These are phyloP conservation scores for Pyrenophora tritici-repentis DNA, from an alignment of 2,329 filamentous ascomycete genomes.

Conservation along the genomic window DNA sequence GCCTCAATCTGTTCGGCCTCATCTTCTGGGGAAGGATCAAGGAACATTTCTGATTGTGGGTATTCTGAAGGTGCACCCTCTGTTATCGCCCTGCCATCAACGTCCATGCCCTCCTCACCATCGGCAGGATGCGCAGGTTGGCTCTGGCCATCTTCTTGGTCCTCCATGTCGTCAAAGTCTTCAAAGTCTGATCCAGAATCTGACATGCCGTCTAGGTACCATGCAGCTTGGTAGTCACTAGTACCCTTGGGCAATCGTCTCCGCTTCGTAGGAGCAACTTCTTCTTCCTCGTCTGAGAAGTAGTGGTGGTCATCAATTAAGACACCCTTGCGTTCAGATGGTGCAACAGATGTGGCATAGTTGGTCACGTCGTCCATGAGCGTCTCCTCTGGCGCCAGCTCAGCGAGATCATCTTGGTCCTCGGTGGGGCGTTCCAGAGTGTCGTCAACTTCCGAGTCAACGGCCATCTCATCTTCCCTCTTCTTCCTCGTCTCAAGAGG, in stretches of 20 bases:
- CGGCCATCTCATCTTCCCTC: slow-evolving; percentile 69
- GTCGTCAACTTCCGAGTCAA: slow-evolving; percentile 63
- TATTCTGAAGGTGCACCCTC: slow-evolving; percentile 87
- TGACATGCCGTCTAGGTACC: slow-evolving; percentile 84
- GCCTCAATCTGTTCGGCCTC: slow-evolving; percentile 81
- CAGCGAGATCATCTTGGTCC: slow-evolving; percentile 81
- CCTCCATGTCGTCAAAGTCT: slow-evolving; percentile 62
- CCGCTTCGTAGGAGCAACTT: slow-evolving; percentile 63
- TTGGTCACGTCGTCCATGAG: slow-evolving; percentile 72
- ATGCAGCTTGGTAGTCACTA: slow-evolving; percentile 90
- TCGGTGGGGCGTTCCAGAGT: slow-evolving; percentile 73
- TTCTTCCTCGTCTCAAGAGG: slow-evolving; percentile 64
- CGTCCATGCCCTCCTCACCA: slow-evolving; percentile 69
- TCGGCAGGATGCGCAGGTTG: slow-evolving; percentile 74
- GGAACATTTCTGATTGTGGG: slow-evolving; percentile 89
- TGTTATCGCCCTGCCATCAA: slow-evolving; percentile 64
- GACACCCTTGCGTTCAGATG: slow-evolving; percentile 73
- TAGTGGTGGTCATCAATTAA: slow-evolving; percentile 97
- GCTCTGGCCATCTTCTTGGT: slow-evolving; percentile 57
- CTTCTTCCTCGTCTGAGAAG: slow-evolving; percentile 84
- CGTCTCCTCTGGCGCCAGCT: slow-evolving; percentile 84
- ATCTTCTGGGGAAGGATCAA: slow-evolving; percentile 78
- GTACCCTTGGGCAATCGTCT: slow-evolving; percentile 87
- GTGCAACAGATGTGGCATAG: slow-evolving; percentile 52
- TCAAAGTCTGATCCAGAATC: slow-evolving; percentile 84